Base-by-base conservation (phyloP, 768 basidiomycete genomes). In the Termitomyces sp. region DNA sequence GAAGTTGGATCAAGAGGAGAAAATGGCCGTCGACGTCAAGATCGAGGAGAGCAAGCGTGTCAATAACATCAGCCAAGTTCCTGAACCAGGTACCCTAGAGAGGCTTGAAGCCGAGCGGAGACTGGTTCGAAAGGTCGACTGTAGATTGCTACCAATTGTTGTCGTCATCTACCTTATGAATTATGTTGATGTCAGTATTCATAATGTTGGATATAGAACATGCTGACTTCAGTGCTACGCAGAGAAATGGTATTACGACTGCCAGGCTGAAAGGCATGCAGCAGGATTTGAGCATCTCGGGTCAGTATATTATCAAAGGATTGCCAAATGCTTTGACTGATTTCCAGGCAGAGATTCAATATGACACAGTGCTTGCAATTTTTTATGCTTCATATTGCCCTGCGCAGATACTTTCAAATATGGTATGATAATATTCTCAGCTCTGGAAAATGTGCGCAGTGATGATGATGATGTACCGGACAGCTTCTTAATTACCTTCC, bases 351-450 rank as follows among this genome's bases (percentile, higher is more conserved):
- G 82, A 78, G 52, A 64, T 82, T 11, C 75, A 81, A 62, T 84
- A 84, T 60, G 70, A 71, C n/a, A 77, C 77, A 3, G 68, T 82
- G n/a, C 65, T 84, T 13, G 81, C 81, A 0, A 68, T 80, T 42
- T 68, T 83, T 22, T 84, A 75, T 56, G 84, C 72, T 1, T 80
- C 82, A 1, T 85, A 86, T 56, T 79, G 78, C 38, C 83, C 83
- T 1, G 77, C 80, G 11, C 84, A 86, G 59, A 75, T 87, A 47
- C 85, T 85, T 0, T 85, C 81, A 0, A 88, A 85, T 61, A 85
- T 86, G 80, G 84, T 79, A 56, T 11, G 71, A 4, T 7, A 46
- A 23, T 23, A 23, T 3, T 29, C 11, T 22, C 18, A 23, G 20
- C 18, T n/a, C 23, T 29, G 29, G 9, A 29, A 29, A 29, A 29